Base-by-base conservation (phyloP, 768 basidiomycete genomes). In the Lenzites betulinus region DNA sequence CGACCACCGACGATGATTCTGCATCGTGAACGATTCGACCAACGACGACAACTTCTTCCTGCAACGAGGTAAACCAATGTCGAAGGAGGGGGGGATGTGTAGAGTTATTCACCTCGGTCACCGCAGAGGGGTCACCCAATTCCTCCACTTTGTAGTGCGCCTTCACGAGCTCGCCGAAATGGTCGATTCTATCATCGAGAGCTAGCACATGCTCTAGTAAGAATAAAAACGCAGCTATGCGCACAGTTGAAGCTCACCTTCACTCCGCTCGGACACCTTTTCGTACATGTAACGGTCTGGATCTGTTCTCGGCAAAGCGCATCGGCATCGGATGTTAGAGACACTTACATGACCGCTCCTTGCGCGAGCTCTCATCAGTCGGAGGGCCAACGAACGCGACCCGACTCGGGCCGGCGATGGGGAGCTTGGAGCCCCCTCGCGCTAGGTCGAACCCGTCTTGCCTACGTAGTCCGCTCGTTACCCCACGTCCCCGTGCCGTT, bases 281-380 rank as follows among this genome's bases (percentile, higher is more conserved):
- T 98, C 95, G 69, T 91, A 94, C 95, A 96, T 95, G 72, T 98
- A 98, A 28, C 91, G 84, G 80, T 88, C 90, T 92, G 65, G 84
- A 86, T 87, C 61, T 26, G 38, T 26, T 26, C 2, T 25, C 11
- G 25, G 36, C 28, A 28, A 26, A 11, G 4, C n/a, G 12, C 9
- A 5, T 25, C 13, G 51, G 3, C 2, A 12, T 7, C 12, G 36
- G 22, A 20, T 1, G 18, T 25, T n/a, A 22, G 54, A 23, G 36
- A 51, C 13, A 59, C 86, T 78, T 70, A 90, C 90, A 90, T 36
- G 79, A 77, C 35, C 86, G 81, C 56, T 74, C 77, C 59, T 78
- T 82, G 42, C 68, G 74, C 25, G 71, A 67, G 5, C 58, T 59
- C 33, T 69, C 67, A 33, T 74, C 76, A 43, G 56, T 59, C n/a